Evolutionary conservation across 1,284 basidiomycete species (phyloP), one percentile per base, ranked within the genome.

Genomic region (Schizophyllum amplum): DNA sequence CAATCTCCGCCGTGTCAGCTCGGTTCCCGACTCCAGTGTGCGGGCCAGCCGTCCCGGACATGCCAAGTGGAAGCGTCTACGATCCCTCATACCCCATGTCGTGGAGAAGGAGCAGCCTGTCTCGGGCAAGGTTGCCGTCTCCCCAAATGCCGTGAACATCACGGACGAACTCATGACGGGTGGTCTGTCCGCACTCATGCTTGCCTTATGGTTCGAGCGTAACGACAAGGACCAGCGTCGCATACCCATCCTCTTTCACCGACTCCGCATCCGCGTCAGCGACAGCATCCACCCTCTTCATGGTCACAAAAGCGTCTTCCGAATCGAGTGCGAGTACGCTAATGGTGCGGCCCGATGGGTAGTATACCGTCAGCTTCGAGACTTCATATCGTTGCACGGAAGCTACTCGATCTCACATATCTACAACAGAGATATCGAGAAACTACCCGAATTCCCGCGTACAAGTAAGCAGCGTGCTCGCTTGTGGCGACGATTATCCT

Each of bases 291-390:
- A 95, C 71, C 88, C 92, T 3, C 75, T 90, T 61, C 82, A 91
- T 65, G 81, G 83, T 26, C 77, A 84, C 55, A 92, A 90, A 66
- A 84, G 90, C 4, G 85, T 94, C 2, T 97, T 95, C 70, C 83
- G 93, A 20, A 94, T 97, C 63, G 94, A 97, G 71, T 96, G 95
- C 71, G 92, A 97, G 72, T 98, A 99, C 67, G 96, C 93, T 1
- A 94, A 97, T 63, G 92, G 93, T n/a, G 87, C 87, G 3, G 86
- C 89, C 57, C 86, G 92, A 69, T 99, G 97, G 96, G 94, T 98
- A 26, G 84, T 99, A 51, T 98, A 99, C 72, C 86, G 96, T 55
- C 90, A 96, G 71, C 78, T 98, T 54, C 84, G 92, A 60, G 96
- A 99, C 70, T 98, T 99, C 67, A 64, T 98, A 55, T 89, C 87